Base-by-base conservation (phyloP, 305 asterid species). In the Withania somnifera region DNA sequence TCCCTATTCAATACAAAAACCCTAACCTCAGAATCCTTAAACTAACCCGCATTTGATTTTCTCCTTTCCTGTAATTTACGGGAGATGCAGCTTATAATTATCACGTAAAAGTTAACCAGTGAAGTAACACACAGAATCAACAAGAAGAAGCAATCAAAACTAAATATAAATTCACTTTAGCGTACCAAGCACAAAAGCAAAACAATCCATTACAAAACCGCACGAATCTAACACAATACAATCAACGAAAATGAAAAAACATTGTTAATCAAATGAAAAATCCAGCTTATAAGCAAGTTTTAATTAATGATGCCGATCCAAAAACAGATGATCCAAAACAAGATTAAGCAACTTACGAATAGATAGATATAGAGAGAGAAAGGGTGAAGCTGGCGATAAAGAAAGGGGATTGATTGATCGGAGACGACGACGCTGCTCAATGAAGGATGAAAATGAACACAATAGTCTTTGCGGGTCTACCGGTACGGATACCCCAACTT, bases 371-470 rank as follows among this genome's bases (percentile, higher is more conserved):
- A 9, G 11, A 67, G 13, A 38, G 82, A 36, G 30, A 15, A 32
- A 7, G n/a, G n/a, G n/a, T n/a, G n/a, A n/a, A n/a, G n/a, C n/a
- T n/a, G 26, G 57, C 52, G 63, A 61, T 34, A n/a, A 80, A 50
- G 75, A 64, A 80, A 60, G 30, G 83, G 77, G 77, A 34, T 38
- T 38, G 45, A 38, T 80, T 80, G 77, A 80, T 80, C 77, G 77
- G 83, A 63, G 83, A 54, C 15, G 32, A 53, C 45, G 22, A 26
- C 15, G 51, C 5, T 36, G 40, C n/a, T n/a, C 28, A 42, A 42
- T 26, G 61, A 30, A 60, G 57, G 71, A 60, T 14, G 77, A 36
- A 34, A 6, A n/a, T 5, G 40, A 67, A 61, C 28, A 30, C 56
- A 26, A 42, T 32, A 80, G 75, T 79, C 58, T 58, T 36, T 36